Conservation (phyloP, 192 early-diverging fungal genomes). For the Helicostylum pulchrum region DNA sequence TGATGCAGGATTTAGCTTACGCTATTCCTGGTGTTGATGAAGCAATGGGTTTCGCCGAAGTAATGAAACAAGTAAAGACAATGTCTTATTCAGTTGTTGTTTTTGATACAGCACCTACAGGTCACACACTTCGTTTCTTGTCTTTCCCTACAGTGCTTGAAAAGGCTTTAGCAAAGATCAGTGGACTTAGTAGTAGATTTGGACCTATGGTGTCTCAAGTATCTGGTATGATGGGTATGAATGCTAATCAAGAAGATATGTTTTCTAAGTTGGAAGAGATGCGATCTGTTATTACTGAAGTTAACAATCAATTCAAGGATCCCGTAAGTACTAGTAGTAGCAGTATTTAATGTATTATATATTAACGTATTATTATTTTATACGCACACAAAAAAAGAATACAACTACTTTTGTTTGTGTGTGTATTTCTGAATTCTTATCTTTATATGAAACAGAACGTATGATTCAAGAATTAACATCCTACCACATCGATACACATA, state of each 20-base stretch:
- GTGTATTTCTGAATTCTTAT: slow-evolving; percentile 99
- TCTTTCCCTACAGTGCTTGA: slow-evolving; percentile 97
- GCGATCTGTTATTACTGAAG: slow-evolving; percentile 94
- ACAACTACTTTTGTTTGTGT: slow-evolving; percentile 99
- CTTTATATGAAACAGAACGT: slow-evolving; percentile 98
- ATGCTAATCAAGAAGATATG: slow-evolving; percentile 88
- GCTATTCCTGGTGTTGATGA: slow-evolving; percentile 99
- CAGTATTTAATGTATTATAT: too few species aligned
- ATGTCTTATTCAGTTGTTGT: slow-evolving; percentile 99
- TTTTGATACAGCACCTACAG: slow-evolving; percentile 99
- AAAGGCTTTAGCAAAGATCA: slow-evolving; percentile 96
- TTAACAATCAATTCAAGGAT: slow-evolving; percentile 99
- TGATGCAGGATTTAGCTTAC: slow-evolving; percentile 97
- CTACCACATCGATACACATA: slow-evolving; percentile 98
- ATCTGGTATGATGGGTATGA: slow-evolving; percentile 85
- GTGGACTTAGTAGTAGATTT: slow-evolving; percentile 86
- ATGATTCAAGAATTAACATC: slow-evolving; percentile 99
- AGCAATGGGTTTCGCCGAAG: slow-evolving; percentile 99
- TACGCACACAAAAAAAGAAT: slow-evolving; percentile 47
- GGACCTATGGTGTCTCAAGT: slow-evolving; percentile 94
- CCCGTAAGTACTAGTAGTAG: too few species aligned
- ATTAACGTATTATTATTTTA: background rate
- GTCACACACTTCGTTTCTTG: slow-evolving; percentile 98
- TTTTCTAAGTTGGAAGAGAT: slow-evolving; percentile 95
- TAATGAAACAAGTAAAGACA: slow-evolving; percentile 99